Percentiles rank a stretch among this genome's conserved stretches.
These are phyloP conservation scores for Pseudogymnoascus sp. DNA, from an alignment of 2,329 filamentous ascomycete species.

Conservation along the genomic window DNA sequence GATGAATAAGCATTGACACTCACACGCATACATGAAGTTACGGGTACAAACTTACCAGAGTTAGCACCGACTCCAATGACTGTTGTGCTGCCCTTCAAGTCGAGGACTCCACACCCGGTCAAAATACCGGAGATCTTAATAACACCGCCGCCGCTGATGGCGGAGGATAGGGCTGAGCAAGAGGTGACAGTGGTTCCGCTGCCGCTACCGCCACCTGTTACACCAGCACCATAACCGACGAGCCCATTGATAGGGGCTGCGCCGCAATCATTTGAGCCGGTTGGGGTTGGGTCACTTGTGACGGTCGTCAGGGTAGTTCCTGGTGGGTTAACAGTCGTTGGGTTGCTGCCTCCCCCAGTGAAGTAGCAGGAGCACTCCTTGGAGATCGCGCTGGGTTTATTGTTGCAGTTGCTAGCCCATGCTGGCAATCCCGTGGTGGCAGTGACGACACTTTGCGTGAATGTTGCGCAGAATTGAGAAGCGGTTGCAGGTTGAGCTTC, in stretches of 20 bases:
- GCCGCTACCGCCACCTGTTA: constrained; percentile 37
- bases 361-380: constrained; percentile 29
- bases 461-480: constrained; percentile 13
- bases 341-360: constrained; percentile 17
- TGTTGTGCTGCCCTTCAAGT: constrained; percentile 35
- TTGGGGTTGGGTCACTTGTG: constrained; percentile 9
- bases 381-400: constrained; percentile 24
- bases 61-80: constrained; percentile 36
- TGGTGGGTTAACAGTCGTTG: constrained; percentile 16
- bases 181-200: constrained; percentile 38
- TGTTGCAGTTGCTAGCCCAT: constrained; percentile 25
- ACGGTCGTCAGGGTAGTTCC: constrained; percentile 16
- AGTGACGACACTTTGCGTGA: constrained; percentile 16
- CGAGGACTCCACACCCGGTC: constrained; percentile 29
- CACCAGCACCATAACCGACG: background rate
- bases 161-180: constrained; percentile 33
- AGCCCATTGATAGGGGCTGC: background rate
- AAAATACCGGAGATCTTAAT: constrained; percentile 35
- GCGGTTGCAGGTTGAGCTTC: background rate
- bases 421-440: constrained; percentile 24
- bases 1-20: background rate
- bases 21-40: background rate
- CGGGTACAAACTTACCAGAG: constrained; percentile 16
- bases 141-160: constrained; percentile 27
- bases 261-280: background rate